Base-by-base conservation (phyloP, 163 green algal species). In the Botryococcus braunii region DNA sequence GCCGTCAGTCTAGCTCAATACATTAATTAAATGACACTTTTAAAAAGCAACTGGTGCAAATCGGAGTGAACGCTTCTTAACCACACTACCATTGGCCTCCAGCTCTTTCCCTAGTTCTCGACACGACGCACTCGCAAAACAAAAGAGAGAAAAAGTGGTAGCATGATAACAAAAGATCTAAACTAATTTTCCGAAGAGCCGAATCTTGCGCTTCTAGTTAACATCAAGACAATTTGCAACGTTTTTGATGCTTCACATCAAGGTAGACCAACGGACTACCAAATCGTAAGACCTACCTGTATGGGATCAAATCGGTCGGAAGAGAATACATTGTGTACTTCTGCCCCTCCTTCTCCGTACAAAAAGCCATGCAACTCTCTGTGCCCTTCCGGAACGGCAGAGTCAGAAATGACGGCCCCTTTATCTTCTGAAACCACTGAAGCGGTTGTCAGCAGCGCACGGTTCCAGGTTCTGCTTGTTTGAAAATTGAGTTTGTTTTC, bases 341-440 rank as follows among this genome's bases (percentile, higher is more conserved):
- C 82, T 2, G 81, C 83, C 2, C 80, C 85, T 5, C 74, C 79
- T 13, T 86, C 77, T 25, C 84, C 86, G 49, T 93, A 93, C 9
- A 93, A 70, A n/a, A 78, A 77, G 39, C 59, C 56, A 63, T 93
- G 87, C 40, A 93, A 68, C 5, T 75, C 79, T 29, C 80, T 74
- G 69, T 93, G 87, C 3, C 78, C 87, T 34, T 92, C 84, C 4
- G 85, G 85, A 27, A 91, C 82, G 25, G 69, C 74, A 3, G 58
- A 49, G 58, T 91, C 85, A 6, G 81, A 85, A 2, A 82, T 62
- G 1, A 79, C 64, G 8, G 47, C 67, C n/a, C n/a, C n/a, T n/a
- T n/a, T n/a, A n/a, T n/a, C n/a, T n/a, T n/a, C n/a, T n/a, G n/a
- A n/a, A n/a, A n/a, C n/a, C n/a, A n/a, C n/a, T n/a, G n/a, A n/a